A percentile compares a stretch with the other conserved stretches of the same genome.
phyloP scores from a whole-genome alignment of 768 basidiomycete genomes.

The Saitozyma sp. region DNA sequence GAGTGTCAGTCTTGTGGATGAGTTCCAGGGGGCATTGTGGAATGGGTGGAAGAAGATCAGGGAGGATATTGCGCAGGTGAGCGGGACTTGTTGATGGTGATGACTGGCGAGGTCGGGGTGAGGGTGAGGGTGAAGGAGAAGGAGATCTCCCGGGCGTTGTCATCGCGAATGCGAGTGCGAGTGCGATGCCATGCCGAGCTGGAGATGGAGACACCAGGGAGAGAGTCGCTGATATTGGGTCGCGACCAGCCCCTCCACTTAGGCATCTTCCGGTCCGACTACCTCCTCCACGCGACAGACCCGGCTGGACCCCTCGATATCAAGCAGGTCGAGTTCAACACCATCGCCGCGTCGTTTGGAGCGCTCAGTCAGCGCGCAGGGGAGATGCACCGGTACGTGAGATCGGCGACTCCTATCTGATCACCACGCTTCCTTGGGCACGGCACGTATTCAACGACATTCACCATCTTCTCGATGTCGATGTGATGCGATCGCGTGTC shows the following conservation, averaged over 20 bases:
- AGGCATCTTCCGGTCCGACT: constrained; percentile 92
- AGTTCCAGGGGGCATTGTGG: constrained; percentile 84
- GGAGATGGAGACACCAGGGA: background rate
- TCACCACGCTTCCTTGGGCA: background rate
- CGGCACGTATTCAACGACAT: background rate
- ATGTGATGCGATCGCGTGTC: no score
- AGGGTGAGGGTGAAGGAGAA: background rate
- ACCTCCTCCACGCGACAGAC: constrained; percentile 68
- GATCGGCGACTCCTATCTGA: background rate
- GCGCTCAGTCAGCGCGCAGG: constrained; percentile 57
- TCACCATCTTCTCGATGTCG: background rate
- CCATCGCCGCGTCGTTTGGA: constrained; percentile 90
- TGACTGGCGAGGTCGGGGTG: constrained; percentile 1
- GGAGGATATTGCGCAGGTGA: constrained; percentile 63
- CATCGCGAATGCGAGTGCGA: no score
- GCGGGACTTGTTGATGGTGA: constrained; percentile 23
- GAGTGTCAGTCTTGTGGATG: constrained; percentile 79
- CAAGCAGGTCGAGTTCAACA: constrained; percentile 98
- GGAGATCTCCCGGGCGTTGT: background rate
- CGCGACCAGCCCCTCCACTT: constrained; percentile 72
- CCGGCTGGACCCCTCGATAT: constrained; percentile 53
- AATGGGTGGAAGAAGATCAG: constrained; percentile 75
- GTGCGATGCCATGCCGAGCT: no score
- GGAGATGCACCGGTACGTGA: constrained; percentile 70
- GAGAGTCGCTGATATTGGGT: background rate